phyloP scores from a whole-genome alignment of 257 asterid species.

The Nicotiana tomentosiformis region DNA sequence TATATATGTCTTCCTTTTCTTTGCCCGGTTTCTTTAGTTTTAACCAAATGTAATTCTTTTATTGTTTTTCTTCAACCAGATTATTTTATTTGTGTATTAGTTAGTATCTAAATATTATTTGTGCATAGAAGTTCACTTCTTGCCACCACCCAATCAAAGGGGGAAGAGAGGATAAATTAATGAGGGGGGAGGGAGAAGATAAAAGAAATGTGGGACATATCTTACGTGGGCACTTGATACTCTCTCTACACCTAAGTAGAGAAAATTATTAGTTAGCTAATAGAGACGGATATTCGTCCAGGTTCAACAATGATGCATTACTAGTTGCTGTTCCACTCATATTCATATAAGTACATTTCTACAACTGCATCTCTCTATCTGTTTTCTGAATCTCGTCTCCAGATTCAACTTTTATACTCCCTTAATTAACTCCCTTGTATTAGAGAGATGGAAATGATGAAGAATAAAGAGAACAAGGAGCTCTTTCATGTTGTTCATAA shows the following conservation, averaged over 20 bases:
- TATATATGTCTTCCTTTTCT: too few species aligned
- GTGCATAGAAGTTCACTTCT: too few species aligned
- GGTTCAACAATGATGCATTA: not conserved
- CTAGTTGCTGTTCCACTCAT: not conserved
- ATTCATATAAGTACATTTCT: not conserved
- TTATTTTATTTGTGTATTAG: too few species aligned
- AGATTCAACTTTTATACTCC: not conserved
- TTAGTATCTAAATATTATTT: too few species aligned
- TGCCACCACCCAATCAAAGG: not conserved
- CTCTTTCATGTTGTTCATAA: constrained; percentile 54
- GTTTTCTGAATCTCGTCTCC: not conserved
- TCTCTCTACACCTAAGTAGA: not conserved
- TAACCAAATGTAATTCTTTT: too few species aligned
- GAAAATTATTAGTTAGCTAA: too few species aligned
- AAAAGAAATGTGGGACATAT: not conserved
- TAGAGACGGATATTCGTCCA: not conserved
- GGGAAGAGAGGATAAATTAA: not conserved
- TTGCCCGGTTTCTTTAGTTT: too few species aligned
- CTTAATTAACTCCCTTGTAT: too few species aligned
- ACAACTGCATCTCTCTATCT: not conserved
- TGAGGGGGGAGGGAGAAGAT: not conserved
- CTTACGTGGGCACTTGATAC: too few species aligned
- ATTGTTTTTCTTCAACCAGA: too few species aligned
- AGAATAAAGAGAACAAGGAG: constrained; percentile 23
- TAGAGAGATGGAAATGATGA: not conserved